These are phyloP conservation scores for Ramaria sp. DNA, from an alignment of 768 basidiomycete species.

Conservation along the genomic window DNA sequence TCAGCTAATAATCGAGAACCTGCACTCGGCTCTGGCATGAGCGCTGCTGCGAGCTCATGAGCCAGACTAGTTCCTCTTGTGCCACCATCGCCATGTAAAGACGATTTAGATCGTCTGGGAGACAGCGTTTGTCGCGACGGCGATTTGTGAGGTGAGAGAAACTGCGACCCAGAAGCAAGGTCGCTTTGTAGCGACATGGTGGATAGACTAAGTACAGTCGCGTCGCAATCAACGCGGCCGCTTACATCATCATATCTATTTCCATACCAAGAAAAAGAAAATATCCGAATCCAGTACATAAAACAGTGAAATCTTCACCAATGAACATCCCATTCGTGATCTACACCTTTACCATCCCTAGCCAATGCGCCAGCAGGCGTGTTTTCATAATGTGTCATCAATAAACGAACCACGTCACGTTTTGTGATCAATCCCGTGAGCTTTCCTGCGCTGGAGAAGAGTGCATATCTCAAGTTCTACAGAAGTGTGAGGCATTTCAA, in stretches of 20 bases:
- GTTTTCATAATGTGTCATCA: slow-evolving; percentile 36
- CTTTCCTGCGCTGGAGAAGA: slow-evolving; percentile 51
- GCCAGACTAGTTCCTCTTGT: slow-evolving; percentile 34
- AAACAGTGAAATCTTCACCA: background rate
- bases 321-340: slow-evolving; percentile 9
- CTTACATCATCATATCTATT: background rate
- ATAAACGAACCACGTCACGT: slow-evolving; percentile 48
- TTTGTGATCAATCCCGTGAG: slow-evolving; percentile 61
- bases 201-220: background rate
- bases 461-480: slow-evolving; percentile 57
- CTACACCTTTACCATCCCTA: slow-evolving; percentile 6
- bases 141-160: background rate
- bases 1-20: slow-evolving; percentile 73
- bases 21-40: slow-evolving; percentile 77
- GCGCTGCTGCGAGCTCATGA: slow-evolving; percentile 77
- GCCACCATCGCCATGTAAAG: slow-evolving; percentile 2
- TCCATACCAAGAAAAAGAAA: background rate
- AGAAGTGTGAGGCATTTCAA: background rate
- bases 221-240: background rate
- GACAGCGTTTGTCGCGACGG: slow-evolving; percentile 4
- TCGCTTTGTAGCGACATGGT: slow-evolving; percentile 4
- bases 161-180: slow-evolving; percentile 1
- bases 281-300: background rate
- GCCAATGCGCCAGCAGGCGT: slow-evolving; percentile 5
- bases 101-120: slow-evolving; percentile 1